Conservation (phyloP, 805 yeast species). For the Groenewaldozyma salmanticensis region DNA sequence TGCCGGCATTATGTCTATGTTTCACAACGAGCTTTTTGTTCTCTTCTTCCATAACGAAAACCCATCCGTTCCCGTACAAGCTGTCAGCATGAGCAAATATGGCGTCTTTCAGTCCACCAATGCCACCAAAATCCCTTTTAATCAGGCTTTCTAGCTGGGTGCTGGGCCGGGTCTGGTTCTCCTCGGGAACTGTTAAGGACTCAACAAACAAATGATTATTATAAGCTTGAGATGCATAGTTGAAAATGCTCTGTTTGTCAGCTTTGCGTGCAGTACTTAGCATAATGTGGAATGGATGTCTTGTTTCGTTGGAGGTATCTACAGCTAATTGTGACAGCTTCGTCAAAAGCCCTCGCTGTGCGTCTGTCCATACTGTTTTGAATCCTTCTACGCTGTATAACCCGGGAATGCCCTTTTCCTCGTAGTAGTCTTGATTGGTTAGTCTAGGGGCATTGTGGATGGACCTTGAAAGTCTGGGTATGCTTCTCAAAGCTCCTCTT, state of each 20-base stretch:
- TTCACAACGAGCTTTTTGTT: constrained; percentile 47
- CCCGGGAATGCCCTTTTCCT: constrained; percentile 48
- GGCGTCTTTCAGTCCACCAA: constrained; percentile 64
- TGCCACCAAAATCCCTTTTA: constrained; percentile 58
- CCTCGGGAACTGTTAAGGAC: constrained; percentile 33
- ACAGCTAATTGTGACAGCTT: constrained; percentile 53
- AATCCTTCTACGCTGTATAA: constrained; percentile 59
- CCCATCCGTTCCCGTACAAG: constrained; percentile 81
- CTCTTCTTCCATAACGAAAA: constrained; percentile 71
- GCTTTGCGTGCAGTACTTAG: constrained; percentile 55
- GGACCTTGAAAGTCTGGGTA: constrained; percentile 1
- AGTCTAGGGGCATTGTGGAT: constrained; percentile 60
- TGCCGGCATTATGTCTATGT: constrained; percentile 85
- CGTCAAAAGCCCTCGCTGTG: constrained; percentile 50
- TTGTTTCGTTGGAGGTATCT: constrained; percentile 73
- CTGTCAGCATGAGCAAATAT: constrained; percentile 59
- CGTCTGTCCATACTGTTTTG: constrained; percentile 67
- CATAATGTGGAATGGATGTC: constrained; percentile 60
- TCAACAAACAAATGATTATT: constrained; percentile 85
- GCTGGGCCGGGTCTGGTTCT: constrained; percentile 24
- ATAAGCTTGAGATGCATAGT: constrained; percentile 82
- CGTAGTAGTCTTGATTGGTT: constrained; percentile 31
- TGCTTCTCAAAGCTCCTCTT: constrained; percentile 2
- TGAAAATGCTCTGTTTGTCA: constrained; percentile 61
- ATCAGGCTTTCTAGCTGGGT: constrained; percentile 33